These are phyloP conservation scores for Buxus sempervirens DNA, from an alignment of 164 flowering plant genomes.

Conservation along the genomic window DNA sequence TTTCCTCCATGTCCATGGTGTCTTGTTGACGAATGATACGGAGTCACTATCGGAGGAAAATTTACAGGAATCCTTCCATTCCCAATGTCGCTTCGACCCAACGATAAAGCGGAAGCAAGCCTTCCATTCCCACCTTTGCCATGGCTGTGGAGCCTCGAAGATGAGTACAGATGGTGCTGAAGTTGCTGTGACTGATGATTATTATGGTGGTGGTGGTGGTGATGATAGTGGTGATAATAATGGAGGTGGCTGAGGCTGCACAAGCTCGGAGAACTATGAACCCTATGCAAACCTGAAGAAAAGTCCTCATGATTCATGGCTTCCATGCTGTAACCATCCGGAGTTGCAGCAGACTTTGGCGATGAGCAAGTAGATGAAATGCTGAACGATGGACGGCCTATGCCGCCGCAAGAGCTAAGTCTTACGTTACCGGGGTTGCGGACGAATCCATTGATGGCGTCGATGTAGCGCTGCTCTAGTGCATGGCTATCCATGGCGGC, in stretches of 20 bases:
- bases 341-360: conserved; percentile 47
- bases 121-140: background rate
- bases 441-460: conserved; percentile 74
- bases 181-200: background rate
- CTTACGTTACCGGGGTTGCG: conserved; percentile 11
- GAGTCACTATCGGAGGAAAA: background rate
- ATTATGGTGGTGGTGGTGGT: background rate
- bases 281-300: conserved; percentile 32
- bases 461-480: conserved; percentile 67
- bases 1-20: background rate
- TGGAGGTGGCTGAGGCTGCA: conserved; percentile 19
- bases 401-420: conserved; percentile 13
- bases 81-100: conserved; percentile 6
- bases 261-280: conserved; percentile 65
- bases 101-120: background rate
- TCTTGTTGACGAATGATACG: conserved; percentile 2
- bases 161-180: background rate
- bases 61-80: conserved; percentile 3
- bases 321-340: conserved; percentile 25
- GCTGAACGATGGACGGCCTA: conserved; percentile 23
- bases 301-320: conserved; percentile 13
- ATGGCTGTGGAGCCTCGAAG: background rate
- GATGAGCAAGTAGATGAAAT: conserved; percentile 52
- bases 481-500: conserved; percentile 22
- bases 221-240: background rate